Evolutionary conservation across 108 stramenopile genomes (phyloP), one percentile per base, ranked within the genome.

Genomic region (Stephanodiscus minutulus): DNA sequence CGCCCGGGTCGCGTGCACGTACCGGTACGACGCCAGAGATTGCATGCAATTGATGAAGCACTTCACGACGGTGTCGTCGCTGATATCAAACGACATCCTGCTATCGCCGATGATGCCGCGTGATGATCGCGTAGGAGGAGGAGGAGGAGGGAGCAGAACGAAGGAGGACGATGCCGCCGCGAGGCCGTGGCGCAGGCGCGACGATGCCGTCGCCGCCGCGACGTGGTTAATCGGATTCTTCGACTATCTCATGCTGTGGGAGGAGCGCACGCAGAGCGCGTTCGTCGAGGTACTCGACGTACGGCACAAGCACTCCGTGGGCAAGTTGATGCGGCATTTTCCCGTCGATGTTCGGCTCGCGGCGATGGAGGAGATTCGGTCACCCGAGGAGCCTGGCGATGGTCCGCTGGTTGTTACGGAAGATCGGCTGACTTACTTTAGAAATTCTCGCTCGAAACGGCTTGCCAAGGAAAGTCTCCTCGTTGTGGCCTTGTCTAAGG

Each of bases 31-130:
- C n/a, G 46, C 55, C 3, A 77, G 61, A 53, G 80, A 81, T 66
- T 74, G 70, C 36, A 21, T 84, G 44, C 87, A 85, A 63, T 70
- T 87, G 20, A 87, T 81, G 64, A 85, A 85, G 55, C 83, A 83
- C 25, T 73, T 84, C 64, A 87, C 79, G 20, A 71, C 70, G 2
- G 70, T 75, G 5, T 58, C 81, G 31, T 66, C 73, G 17, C 58
- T 84, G 31, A 83, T 85, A 47, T 22, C 27, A 8, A 59, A 81
- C n/a, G 85, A 87, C 53, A 82, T 87, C 17, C 63, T 87, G 54
- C 29, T 70, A 17, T 39, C 37, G 9, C 68, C 66, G 22, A 10
- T 13, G 20, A n/a, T n/a, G n/a, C n/a, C n/a, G n/a, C n/a, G n/a
- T n/a, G n/a, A n/a, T n/a, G n/a, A n/a, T n/a, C n/a, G n/a, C n/a